These are phyloP conservation scores for Thermochaetoides dissita DNA, from an alignment of 2,329 filamentous ascomycete genomes.

Conservation along the genomic window DNA sequence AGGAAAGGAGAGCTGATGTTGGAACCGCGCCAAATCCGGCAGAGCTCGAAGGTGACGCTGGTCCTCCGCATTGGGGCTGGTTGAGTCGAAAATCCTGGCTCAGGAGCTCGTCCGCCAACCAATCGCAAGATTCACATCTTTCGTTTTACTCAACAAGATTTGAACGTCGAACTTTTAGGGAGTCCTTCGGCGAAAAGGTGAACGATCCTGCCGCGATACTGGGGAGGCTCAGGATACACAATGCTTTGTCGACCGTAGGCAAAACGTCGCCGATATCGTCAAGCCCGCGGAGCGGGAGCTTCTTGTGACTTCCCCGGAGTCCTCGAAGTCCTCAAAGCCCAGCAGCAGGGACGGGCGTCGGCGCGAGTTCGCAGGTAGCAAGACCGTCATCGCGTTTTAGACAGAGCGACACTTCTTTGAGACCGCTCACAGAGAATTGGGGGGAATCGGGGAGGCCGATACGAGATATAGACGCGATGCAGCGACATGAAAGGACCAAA, in stretches of 20 bases:
- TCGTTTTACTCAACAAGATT: conserved; percentile 5
- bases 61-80: neutral
- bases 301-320: conserved; percentile 8
- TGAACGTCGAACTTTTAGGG: conserved; percentile 8
- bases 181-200: conserved; percentile 14
- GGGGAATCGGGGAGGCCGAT: no score
- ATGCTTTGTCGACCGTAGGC: neutral
- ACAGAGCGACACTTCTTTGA: neutral
- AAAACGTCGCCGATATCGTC: conserved; percentile 5
- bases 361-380: conserved; percentile 5
- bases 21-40: conserved; percentile 15
- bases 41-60: conserved; percentile 12
- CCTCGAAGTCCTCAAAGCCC: conserved; percentile 3
- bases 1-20: neutral
- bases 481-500: no score
- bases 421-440: neutral
- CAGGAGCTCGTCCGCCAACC: conserved; percentile 2
- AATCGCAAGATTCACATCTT: conserved; percentile 4
- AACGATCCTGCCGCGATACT: conserved; percentile 12
- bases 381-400: conserved; percentile 1
- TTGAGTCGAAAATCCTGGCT: conserved; percentile 5
- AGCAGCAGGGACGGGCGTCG: neutral
- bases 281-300: conserved; percentile 6
- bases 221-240: conserved; percentile 7
- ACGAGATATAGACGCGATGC: no score